Percentiles rank a stretch among this genome's conserved stretches.
These are phyloP conservation scores for Eucalyptus erythrocorys DNA, from an alignment of 345 rosid genomes.

Conservation along the genomic window DNA sequence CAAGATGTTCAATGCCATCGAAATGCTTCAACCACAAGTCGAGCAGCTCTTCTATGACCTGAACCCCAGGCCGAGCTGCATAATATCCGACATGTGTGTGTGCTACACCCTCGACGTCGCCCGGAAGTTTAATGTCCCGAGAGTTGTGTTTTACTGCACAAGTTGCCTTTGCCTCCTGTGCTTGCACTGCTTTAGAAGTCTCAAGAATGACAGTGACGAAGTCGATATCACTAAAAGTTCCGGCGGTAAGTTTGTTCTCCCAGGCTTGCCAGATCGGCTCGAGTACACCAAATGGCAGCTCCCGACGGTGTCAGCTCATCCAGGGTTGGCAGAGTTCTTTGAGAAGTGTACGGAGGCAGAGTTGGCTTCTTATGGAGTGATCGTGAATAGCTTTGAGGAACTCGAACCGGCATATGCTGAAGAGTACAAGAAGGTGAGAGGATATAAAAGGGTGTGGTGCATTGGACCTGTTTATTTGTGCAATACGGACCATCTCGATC, in stretches of 20 bases:
- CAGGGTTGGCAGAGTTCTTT: neutral
- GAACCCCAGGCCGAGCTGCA: constrained; percentile 27
- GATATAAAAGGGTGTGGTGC: constrained; percentile 17
- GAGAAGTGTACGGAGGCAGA: constrained; percentile 9
- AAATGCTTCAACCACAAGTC: constrained; percentile 8
- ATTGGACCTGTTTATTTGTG: constrained; percentile 17
- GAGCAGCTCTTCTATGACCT: constrained; percentile 19
- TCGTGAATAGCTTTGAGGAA: constrained; percentile 21
- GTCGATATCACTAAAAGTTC: neutral
- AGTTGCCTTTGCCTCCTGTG: constrained; percentile 35
- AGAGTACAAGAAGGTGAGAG: neutral
- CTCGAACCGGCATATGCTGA: constrained; percentile 8
- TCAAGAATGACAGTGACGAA: neutral
- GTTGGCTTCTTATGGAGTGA: constrained; percentile 5
- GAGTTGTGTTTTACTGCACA: constrained; percentile 43
- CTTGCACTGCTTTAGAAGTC: neutral
- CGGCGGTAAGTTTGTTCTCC: constrained; percentile 12
- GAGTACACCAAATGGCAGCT: constrained; percentile 28
- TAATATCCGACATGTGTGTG: constrained; percentile 36
- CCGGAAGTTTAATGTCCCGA: constrained; percentile 23
- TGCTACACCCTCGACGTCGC: constrained; percentile 24
- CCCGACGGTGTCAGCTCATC: neutral
- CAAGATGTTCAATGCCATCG: constrained; percentile 8
- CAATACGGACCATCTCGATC: constrained; percentile 3
- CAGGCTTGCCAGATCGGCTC: constrained; percentile 22